Conservation (phyloP, 1,139 yeast genomes). For the Protomyces lactucae-debilis region DNA sequence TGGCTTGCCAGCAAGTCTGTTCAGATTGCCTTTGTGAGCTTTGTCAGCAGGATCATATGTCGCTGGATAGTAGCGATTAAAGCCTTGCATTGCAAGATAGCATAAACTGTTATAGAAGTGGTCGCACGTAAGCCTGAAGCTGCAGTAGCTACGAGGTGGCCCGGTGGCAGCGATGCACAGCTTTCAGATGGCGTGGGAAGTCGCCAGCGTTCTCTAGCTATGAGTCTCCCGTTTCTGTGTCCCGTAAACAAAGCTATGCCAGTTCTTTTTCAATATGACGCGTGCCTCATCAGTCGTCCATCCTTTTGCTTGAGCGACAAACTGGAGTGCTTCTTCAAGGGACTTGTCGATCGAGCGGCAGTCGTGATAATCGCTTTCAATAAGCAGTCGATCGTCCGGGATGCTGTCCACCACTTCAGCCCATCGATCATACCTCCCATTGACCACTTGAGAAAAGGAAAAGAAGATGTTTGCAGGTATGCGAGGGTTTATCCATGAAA, state of each 20-base stretch:
- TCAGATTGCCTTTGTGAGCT: slow-evolving; percentile 37
- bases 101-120: neutral
- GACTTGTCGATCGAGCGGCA: slow-evolving; percentile 35
- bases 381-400: slow-evolving; percentile 44
- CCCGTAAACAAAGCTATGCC: slow-evolving; percentile 6
- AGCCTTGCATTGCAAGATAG: slow-evolving; percentile 34
- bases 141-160: too few relatives aligned
- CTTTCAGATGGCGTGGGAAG: too few relatives aligned
- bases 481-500: slow-evolving; percentile 29
- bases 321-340: slow-evolving; percentile 7
- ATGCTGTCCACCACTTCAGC: slow-evolving; percentile 39
- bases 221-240: neutral
- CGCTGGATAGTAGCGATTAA: slow-evolving; percentile 40
- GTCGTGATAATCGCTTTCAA: slow-evolving; percentile 51
- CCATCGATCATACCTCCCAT: slow-evolving; percentile 40
- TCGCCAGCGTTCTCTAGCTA: too few relatives aligned
- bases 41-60: slow-evolving; percentile 38
- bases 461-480: slow-evolving; percentile 42
- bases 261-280: slow-evolving; percentile 1
- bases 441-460: slow-evolving; percentile 62
- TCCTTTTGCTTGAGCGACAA: slow-evolving; percentile 18
- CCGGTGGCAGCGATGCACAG: too few relatives aligned
- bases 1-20: slow-evolving; percentile 36
- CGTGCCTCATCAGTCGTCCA: slow-evolving; percentile 15
- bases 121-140: slow-evolving; percentile 34